Evolutionary conservation across 1,139 yeast genomes (phyloP).

Genomic region (Debaryomyces psychrophilus): DNA sequence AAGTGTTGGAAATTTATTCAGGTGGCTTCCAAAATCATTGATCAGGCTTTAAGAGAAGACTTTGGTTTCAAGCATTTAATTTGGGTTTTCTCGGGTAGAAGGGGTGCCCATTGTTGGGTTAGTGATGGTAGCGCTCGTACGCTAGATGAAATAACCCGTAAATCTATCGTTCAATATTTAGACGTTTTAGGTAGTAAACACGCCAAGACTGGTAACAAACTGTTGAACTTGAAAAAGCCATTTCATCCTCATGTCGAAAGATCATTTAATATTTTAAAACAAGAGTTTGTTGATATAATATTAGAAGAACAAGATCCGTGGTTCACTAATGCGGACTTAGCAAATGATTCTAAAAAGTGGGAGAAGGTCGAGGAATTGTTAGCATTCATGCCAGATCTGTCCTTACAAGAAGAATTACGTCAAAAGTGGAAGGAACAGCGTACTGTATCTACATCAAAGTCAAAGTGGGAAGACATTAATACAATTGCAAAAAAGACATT

Average conservation of each 20-base stretch:
- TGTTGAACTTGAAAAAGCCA: slow-evolving; percentile 67
- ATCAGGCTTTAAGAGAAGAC: slow-evolving; percentile 74
- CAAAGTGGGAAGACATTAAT: slow-evolving; percentile 87
- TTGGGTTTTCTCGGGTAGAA: slow-evolving; percentile 98
- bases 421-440: slow-evolving; percentile 45
- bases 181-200: slow-evolving; percentile 68
- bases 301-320: slow-evolving; percentile 89
- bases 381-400: slow-evolving; percentile 60
- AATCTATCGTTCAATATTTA: slow-evolving; percentile 80
- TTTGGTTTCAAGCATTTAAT: slow-evolving; percentile 85
- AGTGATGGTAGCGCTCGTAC: slow-evolving; percentile 82
- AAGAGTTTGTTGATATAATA: slow-evolving; percentile 65
- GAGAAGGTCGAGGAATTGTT: slow-evolving; percentile 57
- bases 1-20: slow-evolving; percentile 95
- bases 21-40: slow-evolving; percentile 80
- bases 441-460: slow-evolving; percentile 35
- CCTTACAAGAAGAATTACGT: slow-evolving; percentile 55
- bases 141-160: slow-evolving; percentile 71
- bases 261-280: slow-evolving; percentile 67
- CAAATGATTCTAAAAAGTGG: slow-evolving; percentile 47
- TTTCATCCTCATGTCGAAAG: slow-evolving; percentile 86
- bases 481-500: slow-evolving; percentile 52
- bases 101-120: slow-evolving; percentile 99
- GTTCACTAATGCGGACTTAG: slow-evolving; percentile 29
- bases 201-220: slow-evolving; percentile 35